These are phyloP conservation scores for Talaromyces thailandensis DNA, from an alignment of 495 filamentous ascomycete species.

Conservation along the genomic window DNA sequence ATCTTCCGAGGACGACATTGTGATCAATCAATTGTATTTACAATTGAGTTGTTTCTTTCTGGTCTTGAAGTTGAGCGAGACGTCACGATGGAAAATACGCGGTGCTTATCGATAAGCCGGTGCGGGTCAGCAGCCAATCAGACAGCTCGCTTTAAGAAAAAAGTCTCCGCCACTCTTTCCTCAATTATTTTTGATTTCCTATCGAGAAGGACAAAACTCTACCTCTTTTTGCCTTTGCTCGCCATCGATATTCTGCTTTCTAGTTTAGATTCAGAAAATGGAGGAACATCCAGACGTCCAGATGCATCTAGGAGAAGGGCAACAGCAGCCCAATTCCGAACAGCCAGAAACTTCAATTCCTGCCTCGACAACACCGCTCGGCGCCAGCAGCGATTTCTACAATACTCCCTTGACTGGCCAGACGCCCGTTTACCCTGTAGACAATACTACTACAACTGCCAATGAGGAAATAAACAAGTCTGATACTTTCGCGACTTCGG, in stretches of 20 bases:
- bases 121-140: conserved; percentile 17
- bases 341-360: not conserved
- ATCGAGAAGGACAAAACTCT: not conserved
- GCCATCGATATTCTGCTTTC: not conserved
- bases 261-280: not conserved
- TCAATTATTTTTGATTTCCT: not conserved
- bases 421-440: conserved; percentile 12
- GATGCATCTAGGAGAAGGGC: not conserved
- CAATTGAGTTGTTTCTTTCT: not conserved
- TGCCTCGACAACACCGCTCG: conserved; percentile 20
- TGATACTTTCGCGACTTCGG: conserved; percentile 9
- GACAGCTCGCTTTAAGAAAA: conserved; percentile 27
- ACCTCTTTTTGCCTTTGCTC: not conserved
- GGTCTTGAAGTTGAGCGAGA: not conserved
- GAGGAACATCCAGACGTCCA: not conserved
- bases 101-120: conserved; percentile 23
- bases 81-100: not conserved
- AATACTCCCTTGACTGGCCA: conserved; percentile 25
- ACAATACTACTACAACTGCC: not conserved
- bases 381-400: conserved; percentile 36
- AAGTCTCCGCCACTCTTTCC: conserved; percentile 16
- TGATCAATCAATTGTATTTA: not conserved
- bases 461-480: conserved; percentile 8
- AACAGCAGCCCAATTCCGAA: not conserved
- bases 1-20: conserved; percentile 8